A percentile compares a stretch with the other conserved stretches of the same genome.
Evolutionary conservation across 2,329 filamentous ascomycete species (phyloP).

Genomic region (Fusarium sp.): DNA sequence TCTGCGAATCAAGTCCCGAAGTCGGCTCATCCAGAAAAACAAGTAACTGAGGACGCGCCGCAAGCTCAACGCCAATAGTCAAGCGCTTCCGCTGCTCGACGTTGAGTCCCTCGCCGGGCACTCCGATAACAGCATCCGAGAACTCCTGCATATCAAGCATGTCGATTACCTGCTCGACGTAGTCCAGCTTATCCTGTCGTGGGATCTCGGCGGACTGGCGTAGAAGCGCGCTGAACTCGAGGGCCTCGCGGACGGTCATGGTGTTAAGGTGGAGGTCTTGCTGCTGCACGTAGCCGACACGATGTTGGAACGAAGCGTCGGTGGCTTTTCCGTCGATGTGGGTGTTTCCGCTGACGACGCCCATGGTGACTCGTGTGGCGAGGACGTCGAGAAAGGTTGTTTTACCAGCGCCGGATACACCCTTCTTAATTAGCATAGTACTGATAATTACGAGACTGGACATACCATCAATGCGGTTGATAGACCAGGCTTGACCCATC

Average conservation of each 20-base stretch:
- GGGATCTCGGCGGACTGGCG: conserved; percentile 72
- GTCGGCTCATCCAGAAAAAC: conserved; percentile 84
- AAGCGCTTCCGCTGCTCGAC: conserved; percentile 67
- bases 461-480: conserved; percentile 66
- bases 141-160: conserved; percentile 68
- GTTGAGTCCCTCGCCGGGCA: conserved; percentile 66
- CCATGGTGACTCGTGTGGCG: conserved; percentile 79
- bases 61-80: conserved; percentile 82
- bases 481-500: conserved; percentile 82
- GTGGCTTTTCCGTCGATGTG: conserved; percentile 74
- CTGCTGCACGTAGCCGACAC: conserved; percentile 79
- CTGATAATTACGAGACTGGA: fast-evolving
- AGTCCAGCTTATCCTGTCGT: conserved; percentile 44
- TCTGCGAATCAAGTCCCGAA: conserved; percentile 80
- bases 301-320: conserved; percentile 74
- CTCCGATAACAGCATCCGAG: conserved; percentile 71
- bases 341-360: conserved; percentile 78
- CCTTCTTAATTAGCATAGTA: conserved; percentile 44
- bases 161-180: conserved; percentile 51
- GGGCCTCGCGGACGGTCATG: conserved; percentile 66
- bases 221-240: conserved; percentile 74
- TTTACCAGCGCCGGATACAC: conserved; percentile 80
- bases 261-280: conserved; percentile 79
- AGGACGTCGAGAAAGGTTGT: conserved; percentile 81
- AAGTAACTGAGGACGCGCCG: conserved; percentile 77